phyloP scores from a whole-genome alignment of 106 monocot species.

The Gastrodia elata region DNA sequence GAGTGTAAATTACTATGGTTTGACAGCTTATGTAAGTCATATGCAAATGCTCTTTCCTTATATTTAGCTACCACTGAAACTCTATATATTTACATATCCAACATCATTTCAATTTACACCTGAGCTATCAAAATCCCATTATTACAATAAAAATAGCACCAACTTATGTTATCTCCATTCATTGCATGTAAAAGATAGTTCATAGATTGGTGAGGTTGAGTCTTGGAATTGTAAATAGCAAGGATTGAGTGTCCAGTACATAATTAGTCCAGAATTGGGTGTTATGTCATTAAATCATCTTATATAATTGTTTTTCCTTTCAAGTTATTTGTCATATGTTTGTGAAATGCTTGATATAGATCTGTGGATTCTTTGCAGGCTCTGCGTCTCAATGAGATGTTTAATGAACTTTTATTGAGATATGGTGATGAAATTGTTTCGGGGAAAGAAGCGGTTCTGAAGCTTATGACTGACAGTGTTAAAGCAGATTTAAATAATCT shows the following conservation, averaged over 20 bases:
- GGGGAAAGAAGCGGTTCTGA: conserved; percentile 27
- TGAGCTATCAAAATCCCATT: no score
- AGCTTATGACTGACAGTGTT: conserved; percentile 49
- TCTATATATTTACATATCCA: no score
- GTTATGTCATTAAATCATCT: no score
- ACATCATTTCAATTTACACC: no score
- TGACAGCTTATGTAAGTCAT: not conserved
- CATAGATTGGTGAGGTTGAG: no score
- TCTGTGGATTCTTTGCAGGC: conserved; percentile 24
- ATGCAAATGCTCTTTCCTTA: not conserved
- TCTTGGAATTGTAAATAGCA: no score
- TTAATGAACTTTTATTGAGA: conserved; percentile 29
- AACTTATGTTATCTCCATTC: no score
- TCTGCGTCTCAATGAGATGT: conserved; percentile 23
- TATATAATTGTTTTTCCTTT: not conserved
- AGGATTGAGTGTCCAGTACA: no score
- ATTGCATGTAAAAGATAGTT: no score
- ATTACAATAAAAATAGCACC: no score
- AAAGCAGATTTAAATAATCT: conserved; percentile 46
- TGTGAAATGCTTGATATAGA: not conserved
- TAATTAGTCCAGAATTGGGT: no score
- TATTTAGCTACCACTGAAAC: no score
- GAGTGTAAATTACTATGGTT: not conserved
- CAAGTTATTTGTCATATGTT: not conserved
- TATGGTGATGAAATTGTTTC: conserved; percentile 20